phyloP scores from a whole-genome alignment of 2,329 filamentous ascomycete species.

The Scedosporium aurantiacum region DNA sequence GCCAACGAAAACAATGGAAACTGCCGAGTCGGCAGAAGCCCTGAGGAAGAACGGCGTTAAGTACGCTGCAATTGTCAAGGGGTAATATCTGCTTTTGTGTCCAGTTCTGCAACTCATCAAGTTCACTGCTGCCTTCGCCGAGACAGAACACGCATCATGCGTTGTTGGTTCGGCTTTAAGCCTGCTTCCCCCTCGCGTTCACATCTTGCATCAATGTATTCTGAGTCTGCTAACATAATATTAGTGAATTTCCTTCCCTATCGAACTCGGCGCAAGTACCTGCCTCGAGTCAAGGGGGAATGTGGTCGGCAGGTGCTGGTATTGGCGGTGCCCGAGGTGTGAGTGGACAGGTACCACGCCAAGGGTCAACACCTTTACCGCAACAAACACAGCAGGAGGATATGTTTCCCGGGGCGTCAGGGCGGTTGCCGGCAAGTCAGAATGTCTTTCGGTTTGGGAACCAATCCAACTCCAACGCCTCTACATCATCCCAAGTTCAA shows the following conservation, averaged over 20 bases:
- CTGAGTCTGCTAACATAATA: not conserved
- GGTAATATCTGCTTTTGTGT: constrained; percentile 12
- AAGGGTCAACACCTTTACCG: constrained; percentile 36
- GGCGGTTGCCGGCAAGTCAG: constrained; percentile 21
- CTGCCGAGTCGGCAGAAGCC: constrained; percentile 1
- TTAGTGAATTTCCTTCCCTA: constrained; percentile 56
- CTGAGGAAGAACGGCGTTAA: constrained; percentile 9
- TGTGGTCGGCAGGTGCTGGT: constrained; percentile 40
- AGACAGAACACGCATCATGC: not conserved
- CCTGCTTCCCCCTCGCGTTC: not conserved
- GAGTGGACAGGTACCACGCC: constrained; percentile 37
- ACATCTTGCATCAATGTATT: not conserved
- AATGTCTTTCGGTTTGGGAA: constrained; percentile 40
- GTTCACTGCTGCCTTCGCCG: too few relatives aligned
- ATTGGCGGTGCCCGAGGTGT: constrained; percentile 28
- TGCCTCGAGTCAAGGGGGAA: constrained; percentile 34
- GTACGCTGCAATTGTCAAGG: constrained; percentile 22
- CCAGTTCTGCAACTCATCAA: not conserved
- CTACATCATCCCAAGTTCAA: constrained; percentile 28
- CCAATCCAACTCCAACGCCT: constrained; percentile 22
- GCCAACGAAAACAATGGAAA: not conserved
- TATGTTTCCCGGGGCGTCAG: constrained; percentile 40
- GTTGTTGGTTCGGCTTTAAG: not conserved
- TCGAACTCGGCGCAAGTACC: constrained; percentile 48
- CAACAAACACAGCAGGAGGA: constrained; percentile 41